Evolutionary conservation across 768 basidiomycete genomes (phyloP).

Genomic region (Mycena indigotica): DNA sequence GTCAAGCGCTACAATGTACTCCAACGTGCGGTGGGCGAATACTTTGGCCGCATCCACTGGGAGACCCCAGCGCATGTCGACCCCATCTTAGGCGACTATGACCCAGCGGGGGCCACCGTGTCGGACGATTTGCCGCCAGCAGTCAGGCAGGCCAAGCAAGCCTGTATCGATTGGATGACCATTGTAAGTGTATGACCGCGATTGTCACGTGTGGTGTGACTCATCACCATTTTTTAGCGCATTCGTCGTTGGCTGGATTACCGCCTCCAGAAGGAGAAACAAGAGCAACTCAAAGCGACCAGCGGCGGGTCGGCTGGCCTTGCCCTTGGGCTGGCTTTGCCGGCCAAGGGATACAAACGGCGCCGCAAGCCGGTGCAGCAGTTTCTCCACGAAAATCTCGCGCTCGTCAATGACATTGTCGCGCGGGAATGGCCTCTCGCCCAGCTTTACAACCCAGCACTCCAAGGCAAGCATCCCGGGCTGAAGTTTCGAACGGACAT

Average conservation of each 20-base stretch:
- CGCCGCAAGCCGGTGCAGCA: constrained; percentile 6
- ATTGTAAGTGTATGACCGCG: background rate
- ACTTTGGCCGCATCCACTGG: constrained; percentile 6
- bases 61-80: background rate
- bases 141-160: background rate
- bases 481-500: background rate
- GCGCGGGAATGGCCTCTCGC: background rate
- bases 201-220: background rate
- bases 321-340: too few relatives aligned
- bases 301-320: too few relatives aligned
- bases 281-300: too few relatives aligned
- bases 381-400: constrained; percentile 1
- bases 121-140: background rate
- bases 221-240: background rate
- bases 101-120: background rate
- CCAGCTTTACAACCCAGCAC: background rate
- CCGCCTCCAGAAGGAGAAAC: background rate
- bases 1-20: background rate
- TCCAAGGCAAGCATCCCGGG: background rate
- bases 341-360: background rate
- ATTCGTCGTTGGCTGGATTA: constrained; percentile 11
- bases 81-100: background rate
- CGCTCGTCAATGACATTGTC: background rate
- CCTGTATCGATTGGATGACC: background rate
- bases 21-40: background rate